Conservation (phyloP, 2,329 filamentous ascomycete genomes). For the Neocucurbitaria cava region DNA sequence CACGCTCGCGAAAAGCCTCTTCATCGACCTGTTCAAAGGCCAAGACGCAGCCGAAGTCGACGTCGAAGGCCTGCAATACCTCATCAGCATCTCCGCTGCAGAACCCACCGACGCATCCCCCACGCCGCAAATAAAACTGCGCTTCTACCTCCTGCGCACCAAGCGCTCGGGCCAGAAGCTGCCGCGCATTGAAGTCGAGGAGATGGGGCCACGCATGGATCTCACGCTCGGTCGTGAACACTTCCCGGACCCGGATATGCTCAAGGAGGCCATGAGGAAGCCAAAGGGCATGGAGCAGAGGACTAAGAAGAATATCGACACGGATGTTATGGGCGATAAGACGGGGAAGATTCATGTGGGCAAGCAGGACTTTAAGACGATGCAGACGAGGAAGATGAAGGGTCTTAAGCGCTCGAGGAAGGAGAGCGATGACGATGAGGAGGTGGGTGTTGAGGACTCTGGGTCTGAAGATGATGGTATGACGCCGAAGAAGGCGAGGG, state of each 20-base stretch:
- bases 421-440: slow-evolving; percentile 43
- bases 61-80: slow-evolving; percentile 92
- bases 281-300: slow-evolving; percentile 75
- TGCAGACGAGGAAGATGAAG: slow-evolving; percentile 99
- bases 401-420: slow-evolving; percentile 82
- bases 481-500: slow-evolving; percentile 36
- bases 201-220: slow-evolving; percentile 94
- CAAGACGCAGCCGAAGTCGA: slow-evolving; percentile 83
- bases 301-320: slow-evolving; percentile 95
- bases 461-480: slow-evolving; percentile 32
- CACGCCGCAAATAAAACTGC: slow-evolving; percentile 64
- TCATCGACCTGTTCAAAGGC: slow-evolving; percentile 91
- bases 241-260: slow-evolving; percentile 77
- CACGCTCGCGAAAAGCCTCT: slow-evolving; percentile 83
- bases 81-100: slow-evolving; percentile 80
- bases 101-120: slow-evolving; percentile 55
- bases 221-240: slow-evolving; percentile 82
- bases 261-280: slow-evolving; percentile 91
- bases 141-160: slow-evolving; percentile 86
- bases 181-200: slow-evolving; percentile 89
- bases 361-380: slow-evolving; percentile 82
- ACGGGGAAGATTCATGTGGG: slow-evolving; percentile 90
- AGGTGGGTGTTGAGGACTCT: slow-evolving; percentile 27
- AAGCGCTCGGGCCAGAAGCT: slow-evolving; percentile 86
- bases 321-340: slow-evolving; percentile 94